A percentile compares a stretch with the other conserved stretches of the same genome.
These are phyloP conservation scores for Starmerella cellae DNA, from an alignment of 805 yeast genomes.

Conservation along the genomic window DNA sequence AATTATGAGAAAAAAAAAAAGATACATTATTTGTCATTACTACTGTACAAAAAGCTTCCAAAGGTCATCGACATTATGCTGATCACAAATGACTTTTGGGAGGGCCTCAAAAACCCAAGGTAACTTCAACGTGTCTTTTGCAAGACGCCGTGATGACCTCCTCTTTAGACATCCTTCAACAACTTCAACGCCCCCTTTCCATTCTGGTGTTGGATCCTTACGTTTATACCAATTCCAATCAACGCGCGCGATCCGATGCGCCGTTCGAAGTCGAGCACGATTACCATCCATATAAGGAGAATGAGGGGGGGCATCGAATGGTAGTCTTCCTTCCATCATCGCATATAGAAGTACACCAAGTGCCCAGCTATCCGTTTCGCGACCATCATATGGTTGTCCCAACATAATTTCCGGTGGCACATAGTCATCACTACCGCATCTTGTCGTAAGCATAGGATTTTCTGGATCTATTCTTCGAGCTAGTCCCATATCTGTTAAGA, in stretches of 20 bases:
- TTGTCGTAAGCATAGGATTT: conserved; percentile 56
- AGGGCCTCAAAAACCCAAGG: conserved; percentile 28
- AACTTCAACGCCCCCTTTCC: conserved; percentile 37
- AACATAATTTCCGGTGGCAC: conserved; percentile 87
- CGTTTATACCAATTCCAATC: conserved; percentile 76
- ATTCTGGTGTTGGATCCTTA: conserved; percentile 31
- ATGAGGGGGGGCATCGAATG: conserved; percentile 70
- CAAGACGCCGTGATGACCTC: conserved; percentile 34
- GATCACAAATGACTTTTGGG: conserved; percentile 6
- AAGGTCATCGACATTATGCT: conserved; percentile 5
- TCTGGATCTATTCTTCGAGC: conserved; percentile 53
- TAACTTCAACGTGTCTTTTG: conserved; percentile 27
- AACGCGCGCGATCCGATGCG: conserved; percentile 82
- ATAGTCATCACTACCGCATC: conserved; percentile 95
- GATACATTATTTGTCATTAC: no score
- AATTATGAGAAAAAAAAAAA: no score
- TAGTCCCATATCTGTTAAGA: conserved; percentile 79
- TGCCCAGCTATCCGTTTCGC: conserved; percentile 88
- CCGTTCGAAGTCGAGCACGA: conserved; percentile 41
- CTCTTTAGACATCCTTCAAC: conserved; percentile 40
- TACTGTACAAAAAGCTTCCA: conserved; percentile 11
- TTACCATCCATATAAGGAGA: conserved; percentile 22
- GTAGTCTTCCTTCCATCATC: conserved; percentile 70
- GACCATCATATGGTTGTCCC: conserved; percentile 86
- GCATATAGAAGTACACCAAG: conserved; percentile 83